Evolutionary conservation across 2,329 filamentous ascomycete genomes (phyloP).

Genomic region (Coniochaeta sp.): DNA sequence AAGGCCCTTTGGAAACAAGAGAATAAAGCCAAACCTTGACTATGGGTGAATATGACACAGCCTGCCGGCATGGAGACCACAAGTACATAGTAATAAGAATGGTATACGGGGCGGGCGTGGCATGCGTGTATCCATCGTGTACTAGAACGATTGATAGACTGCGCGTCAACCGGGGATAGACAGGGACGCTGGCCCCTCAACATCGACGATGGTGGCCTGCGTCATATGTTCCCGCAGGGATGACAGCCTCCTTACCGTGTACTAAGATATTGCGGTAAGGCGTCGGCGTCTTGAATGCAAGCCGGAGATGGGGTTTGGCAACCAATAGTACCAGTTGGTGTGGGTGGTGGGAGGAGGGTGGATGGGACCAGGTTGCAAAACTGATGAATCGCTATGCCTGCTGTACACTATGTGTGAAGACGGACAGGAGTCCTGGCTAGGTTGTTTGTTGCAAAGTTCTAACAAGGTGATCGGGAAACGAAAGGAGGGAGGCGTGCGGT

Average conservation of each 20-base stretch:
- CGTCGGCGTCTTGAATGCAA: slow-evolving; percentile 16
- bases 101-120: slow-evolving; percentile 20
- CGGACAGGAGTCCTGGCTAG: neutral
- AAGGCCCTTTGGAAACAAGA: slow-evolving; percentile 7
- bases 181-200: slow-evolving; percentile 17
- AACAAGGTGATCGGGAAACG: neutral
- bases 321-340: slow-evolving; percentile 6
- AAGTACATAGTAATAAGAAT: slow-evolving; percentile 17
- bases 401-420: neutral
- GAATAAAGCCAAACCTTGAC: slow-evolving; percentile 16
- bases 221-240: slow-evolving; percentile 23
- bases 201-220: slow-evolving; percentile 20
- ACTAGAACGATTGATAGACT: neutral
- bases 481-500: slow-evolving; percentile 9
- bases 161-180: neutral
- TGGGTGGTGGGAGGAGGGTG: slow-evolving; percentile 8
- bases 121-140: slow-evolving; percentile 9
- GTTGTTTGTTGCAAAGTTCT: slow-evolving; percentile 1
- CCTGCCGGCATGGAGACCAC: slow-evolving; percentile 21
- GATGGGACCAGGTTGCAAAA: slow-evolving; percentile 12
- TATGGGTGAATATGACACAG: slow-evolving; percentile 13
- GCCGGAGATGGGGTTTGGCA: slow-evolving; percentile 15
- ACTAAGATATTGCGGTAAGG: slow-evolving; percentile 11
- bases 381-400: slow-evolving; percentile 1
- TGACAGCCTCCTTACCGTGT: slow-evolving; percentile 15